These are phyloP conservation scores for Boechera retrofracta DNA, from an alignment of 345 rosid genomes.

Conservation along the genomic window DNA sequence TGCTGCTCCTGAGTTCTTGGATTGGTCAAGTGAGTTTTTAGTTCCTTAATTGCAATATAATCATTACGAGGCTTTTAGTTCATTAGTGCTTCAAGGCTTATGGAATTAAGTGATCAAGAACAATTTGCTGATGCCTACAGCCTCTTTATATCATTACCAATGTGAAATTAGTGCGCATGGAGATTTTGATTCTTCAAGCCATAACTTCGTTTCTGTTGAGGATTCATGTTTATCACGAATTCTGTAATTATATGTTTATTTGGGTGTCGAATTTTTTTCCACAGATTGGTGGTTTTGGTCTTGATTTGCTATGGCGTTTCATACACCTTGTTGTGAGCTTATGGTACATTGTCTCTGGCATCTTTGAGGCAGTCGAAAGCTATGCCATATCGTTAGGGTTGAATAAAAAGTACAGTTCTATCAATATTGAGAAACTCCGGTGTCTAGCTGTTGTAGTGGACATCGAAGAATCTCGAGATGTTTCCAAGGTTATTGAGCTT, in stretches of 20 bases:
- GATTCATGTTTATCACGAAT: background rate
- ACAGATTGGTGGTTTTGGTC: conserved; percentile 56
- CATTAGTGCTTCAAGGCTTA: background rate
- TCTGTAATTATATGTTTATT: background rate
- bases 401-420: conserved; percentile 51
- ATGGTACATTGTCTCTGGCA: conserved; percentile 53
- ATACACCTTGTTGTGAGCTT: conserved; percentile 63
- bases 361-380: conserved; percentile 58
- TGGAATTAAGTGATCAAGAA: background rate
- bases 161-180: background rate
- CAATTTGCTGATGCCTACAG: no score
- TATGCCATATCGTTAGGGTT: conserved; percentile 64
- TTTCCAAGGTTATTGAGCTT: conserved; percentile 56
- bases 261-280: background rate
- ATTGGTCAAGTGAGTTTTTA: conserved; percentile 35
- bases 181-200: background rate
- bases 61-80: conserved; percentile 10
- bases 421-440: conserved; percentile 58
- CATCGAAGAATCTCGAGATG: conserved; percentile 52
- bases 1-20: conserved; percentile 36
- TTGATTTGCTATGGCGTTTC: conserved; percentile 67
- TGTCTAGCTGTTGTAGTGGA: conserved; percentile 77
- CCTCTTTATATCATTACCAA: no score
- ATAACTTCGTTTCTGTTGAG: background rate
- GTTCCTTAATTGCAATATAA: background rate